A percentile compares a stretch with the other conserved stretches of the same genome.
phyloP scores from a whole-genome alignment of 2,329 filamentous ascomycete genomes.

The Tolypocladium inflatum region DNA sequence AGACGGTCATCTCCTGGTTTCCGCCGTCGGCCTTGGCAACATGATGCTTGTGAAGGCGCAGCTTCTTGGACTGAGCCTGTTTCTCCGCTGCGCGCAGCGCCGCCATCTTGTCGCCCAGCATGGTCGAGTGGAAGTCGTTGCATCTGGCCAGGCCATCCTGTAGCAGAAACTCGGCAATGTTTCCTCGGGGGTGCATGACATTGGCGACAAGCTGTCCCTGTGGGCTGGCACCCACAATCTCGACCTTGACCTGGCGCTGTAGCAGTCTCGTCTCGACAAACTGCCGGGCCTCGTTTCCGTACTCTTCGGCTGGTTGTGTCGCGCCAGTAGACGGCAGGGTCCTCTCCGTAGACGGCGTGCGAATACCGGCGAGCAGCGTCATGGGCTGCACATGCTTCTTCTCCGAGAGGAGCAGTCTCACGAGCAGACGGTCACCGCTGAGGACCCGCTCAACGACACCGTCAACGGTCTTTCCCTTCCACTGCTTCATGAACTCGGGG shows the following conservation, averaged over 20 bases:
- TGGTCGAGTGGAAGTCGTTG: slow-evolving; percentile 89
- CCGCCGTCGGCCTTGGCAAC: slow-evolving; percentile 58
- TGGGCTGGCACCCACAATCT: slow-evolving; percentile 77
- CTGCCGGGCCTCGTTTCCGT: slow-evolving; percentile 76
- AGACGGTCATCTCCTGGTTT: slow-evolving; percentile 73
- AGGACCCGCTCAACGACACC: slow-evolving; percentile 85
- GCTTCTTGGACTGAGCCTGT: slow-evolving; percentile 64
- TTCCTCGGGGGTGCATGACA: slow-evolving; percentile 80
- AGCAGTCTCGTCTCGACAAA: slow-evolving; percentile 82
- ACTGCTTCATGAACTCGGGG: slow-evolving; percentile 68
- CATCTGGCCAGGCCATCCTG: slow-evolving; percentile 84
- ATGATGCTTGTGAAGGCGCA: slow-evolving; percentile 74
- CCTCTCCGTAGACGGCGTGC: slow-evolving; percentile 82
- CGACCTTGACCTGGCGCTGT: slow-evolving; percentile 75
- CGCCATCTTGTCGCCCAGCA: slow-evolving; percentile 85
- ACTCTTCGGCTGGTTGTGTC: slow-evolving; percentile 78
- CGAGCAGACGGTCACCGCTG: slow-evolving; percentile 80
- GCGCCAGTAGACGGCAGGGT: slow-evolving; percentile 69
- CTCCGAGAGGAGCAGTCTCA: slow-evolving; percentile 70
- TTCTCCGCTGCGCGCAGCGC: slow-evolving; percentile 79
- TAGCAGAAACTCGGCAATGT: slow-evolving; percentile 85
- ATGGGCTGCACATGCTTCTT: slow-evolving; percentile 84
- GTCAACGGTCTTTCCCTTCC: slow-evolving; percentile 79
- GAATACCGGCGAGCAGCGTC: slow-evolving; percentile 79
- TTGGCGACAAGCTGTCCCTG: slow-evolving; percentile 87